These are phyloP conservation scores for Licmophora abbreviata DNA, from an alignment of 108 stramenopile species.

Conservation along the genomic window DNA sequence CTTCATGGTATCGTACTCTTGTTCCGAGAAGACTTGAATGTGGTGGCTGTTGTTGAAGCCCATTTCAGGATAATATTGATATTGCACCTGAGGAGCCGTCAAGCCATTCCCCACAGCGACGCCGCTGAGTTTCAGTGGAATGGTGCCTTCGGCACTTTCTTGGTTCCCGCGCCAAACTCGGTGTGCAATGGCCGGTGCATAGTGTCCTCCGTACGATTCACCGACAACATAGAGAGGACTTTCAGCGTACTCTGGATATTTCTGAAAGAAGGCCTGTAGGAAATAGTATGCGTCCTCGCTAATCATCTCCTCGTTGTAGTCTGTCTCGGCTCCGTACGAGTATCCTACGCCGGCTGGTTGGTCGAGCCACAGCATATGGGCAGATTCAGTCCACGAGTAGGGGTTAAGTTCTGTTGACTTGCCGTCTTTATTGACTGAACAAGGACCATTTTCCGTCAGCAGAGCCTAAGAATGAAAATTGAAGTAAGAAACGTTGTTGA, in stretches of 20 bases:
- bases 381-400: conserved; percentile 89
- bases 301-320: conserved; percentile 87
- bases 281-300: conserved; percentile 93
- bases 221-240: conserved; percentile 77
- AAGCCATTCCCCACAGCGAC: conserved; percentile 94
- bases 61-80: conserved; percentile 87
- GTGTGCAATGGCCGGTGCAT: conserved; percentile 87
- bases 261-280: conserved; percentile 83
- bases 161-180: conserved; percentile 60
- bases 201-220: conserved; percentile 95
- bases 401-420: conserved; percentile 80
- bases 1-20: conserved; percentile 65
- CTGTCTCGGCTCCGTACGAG: conserved; percentile 79
- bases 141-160: conserved; percentile 29
- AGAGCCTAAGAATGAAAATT: conserved; percentile 67
- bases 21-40: conserved; percentile 72
- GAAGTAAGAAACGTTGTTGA: conserved; percentile 30
- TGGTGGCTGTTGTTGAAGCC: conserved; percentile 88
- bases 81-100: conserved; percentile 89
- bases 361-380: conserved; percentile 96
- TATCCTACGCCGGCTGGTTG: conserved; percentile 97
- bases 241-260: conserved; percentile 73
- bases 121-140: conserved; percentile 72
- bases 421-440: conserved; percentile 84
- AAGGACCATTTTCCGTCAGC: conserved; percentile 95